Percentiles rank a stretch among this genome's conserved stretches.
Conservation (phyloP, 2,329 filamentous ascomycete genomes). For the Aspergillus puulaauensis region DNA sequence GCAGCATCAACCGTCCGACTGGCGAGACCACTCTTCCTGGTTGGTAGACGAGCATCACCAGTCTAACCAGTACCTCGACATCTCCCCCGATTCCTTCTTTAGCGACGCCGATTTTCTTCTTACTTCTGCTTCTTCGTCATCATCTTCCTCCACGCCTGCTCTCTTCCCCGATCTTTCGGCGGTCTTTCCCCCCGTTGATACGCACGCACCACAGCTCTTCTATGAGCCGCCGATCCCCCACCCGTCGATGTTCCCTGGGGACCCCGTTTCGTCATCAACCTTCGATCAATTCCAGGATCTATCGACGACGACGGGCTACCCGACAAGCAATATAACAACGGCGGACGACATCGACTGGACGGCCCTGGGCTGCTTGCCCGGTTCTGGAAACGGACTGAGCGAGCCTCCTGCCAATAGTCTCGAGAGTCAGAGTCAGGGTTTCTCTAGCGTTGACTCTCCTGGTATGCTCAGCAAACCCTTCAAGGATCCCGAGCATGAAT, state of each 20-base stretch:
- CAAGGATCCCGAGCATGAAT: too few species aligned
- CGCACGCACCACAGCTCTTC: conserved; percentile 4
- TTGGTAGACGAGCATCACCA: neutral
- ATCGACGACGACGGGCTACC: conserved; percentile 3
- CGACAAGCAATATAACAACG: neutral
- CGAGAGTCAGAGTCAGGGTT: neutral
- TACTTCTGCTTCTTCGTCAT: neutral
- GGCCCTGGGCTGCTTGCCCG: conserved; percentile 8
- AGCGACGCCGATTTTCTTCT: conserved; percentile 5
- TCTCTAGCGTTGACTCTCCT: conserved; percentile 3
- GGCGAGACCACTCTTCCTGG: conserved; percentile 6
- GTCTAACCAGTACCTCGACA: neutral
- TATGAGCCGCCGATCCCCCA: conserved; percentile 3
- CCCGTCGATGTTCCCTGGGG: conserved; percentile 4
- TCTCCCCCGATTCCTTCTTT: conserved; percentile 2
- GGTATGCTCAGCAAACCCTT: neutral
- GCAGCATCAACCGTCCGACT: conserved; percentile 10
- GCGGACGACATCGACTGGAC: conserved; percentile 7
- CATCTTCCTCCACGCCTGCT: neutral
- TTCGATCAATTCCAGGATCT: neutral
- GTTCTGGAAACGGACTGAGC: neutral
- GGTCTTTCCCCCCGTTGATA: conserved; percentile 14
- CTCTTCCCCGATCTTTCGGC: conserved; percentile 7
- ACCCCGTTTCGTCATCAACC: neutral
- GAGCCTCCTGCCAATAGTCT: conserved; percentile 2